Evolutionary conservation across 441 rosid species (phyloP), one percentile per base, ranked within the genome.

Genomic region (Croton laevigatus): DNA sequence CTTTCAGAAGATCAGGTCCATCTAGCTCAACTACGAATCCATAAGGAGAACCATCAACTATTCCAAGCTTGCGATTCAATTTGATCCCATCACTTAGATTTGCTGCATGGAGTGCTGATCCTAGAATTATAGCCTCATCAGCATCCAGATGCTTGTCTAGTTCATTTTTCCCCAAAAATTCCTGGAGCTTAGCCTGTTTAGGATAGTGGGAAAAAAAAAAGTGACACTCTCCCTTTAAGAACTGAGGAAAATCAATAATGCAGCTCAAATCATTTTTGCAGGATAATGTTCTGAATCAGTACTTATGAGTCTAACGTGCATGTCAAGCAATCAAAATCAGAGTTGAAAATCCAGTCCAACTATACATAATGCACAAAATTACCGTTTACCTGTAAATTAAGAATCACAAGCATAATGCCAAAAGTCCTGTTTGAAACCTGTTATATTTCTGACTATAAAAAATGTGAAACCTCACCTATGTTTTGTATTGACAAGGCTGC

Each of bases 71-170:
- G 74, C 97, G 92, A 71, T 94, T 87, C 85, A 92, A 83, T 79
- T 91, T 92, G 76, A 94, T 94, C 73, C 98, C 97, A 88, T 94
- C 99, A 81, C 99, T 94, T 78, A 94, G 73, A 86, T 94, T 94
- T 66, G 99, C 99, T 71, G 99, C 98, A 84, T 82, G 89, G 49
- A 94, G 80, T 32, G 99, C 74, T 34, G 97, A 77, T 73, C 99
- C 99, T 37, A 94, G 97, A 80, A 88, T 98, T 77, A 89, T 85
- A 59, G 97, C 99, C 82, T 94, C 99, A 83, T 94, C 99, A 73
- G 99, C 97, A 87, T 94, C 99, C 66, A 94, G 82, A 88, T 94
- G 99, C 73, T 83, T 94, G 87, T 85, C 99, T 75, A 94, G 86
- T 68, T 87, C 96, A 80, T 82, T 89, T 83, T 89, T 90, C 73